These are phyloP conservation scores for Fusarium lyarnte DNA, from an alignment of 2,329 filamentous ascomycete species.

Conservation along the genomic window DNA sequence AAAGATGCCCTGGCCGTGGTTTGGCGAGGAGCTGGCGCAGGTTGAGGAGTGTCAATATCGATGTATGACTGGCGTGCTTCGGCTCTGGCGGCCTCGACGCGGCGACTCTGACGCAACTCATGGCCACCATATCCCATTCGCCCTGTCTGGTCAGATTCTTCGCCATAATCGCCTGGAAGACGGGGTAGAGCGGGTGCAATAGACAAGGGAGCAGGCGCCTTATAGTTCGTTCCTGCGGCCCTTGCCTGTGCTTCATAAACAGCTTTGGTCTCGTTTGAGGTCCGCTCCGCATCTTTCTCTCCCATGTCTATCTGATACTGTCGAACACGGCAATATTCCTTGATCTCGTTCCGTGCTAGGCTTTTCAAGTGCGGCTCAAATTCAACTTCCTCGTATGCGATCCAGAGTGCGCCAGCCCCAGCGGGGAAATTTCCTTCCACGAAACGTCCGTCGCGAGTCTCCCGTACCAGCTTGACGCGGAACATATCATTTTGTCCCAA, in stretches of 20 bases:
- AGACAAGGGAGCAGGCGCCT: conserved; percentile 37
- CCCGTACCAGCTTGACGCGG: conserved; percentile 67
- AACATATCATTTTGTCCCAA: conserved; percentile 72
- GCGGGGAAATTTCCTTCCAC: conserved; percentile 68
- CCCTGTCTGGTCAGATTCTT: conserved; percentile 26
- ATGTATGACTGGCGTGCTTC: conserved; percentile 41
- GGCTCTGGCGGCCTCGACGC: conserved; percentile 45
- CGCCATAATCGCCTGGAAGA: conserved; percentile 29
- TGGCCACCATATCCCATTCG: conserved; percentile 44
- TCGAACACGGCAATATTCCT: conserved; percentile 71
- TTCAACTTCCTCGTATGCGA: conserved; percentile 69
- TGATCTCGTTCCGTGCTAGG: conserved; percentile 65
- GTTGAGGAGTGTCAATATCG: conserved; percentile 36
- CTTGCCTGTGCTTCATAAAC: conserved; percentile 61
- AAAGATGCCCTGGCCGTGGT: conserved; percentile 30
- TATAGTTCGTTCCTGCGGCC: conserved; percentile 47
- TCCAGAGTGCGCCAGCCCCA: conserved; percentile 70
- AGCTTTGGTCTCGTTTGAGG: conserved; percentile 61
- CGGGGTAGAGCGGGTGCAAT: conserved; percentile 39
- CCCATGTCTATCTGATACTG: conserved; percentile 66
- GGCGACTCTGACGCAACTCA: conserved; percentile 57
- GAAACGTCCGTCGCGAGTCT: conserved; percentile 68
- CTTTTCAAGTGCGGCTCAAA: conserved; percentile 65
- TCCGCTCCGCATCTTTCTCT: conserved; percentile 59
- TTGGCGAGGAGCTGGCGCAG: conserved; percentile 28